Evolutionary conservation across 345 rosid genomes (phyloP).

Genomic region (Gossypium thurberi): DNA sequence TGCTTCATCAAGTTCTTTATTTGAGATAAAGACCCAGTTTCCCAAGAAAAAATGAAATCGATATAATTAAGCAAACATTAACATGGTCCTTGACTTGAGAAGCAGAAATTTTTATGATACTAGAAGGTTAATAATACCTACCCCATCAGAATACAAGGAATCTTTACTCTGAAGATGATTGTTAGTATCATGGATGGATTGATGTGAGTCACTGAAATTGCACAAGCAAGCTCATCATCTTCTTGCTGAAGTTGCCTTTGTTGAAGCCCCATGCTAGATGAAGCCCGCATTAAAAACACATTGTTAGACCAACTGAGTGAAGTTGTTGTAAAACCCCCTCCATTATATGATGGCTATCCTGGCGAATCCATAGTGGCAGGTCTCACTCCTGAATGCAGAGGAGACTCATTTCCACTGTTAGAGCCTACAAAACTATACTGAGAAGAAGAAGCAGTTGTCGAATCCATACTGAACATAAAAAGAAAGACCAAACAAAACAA

Average conservation of each 20-base stretch:
- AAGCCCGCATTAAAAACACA: background rate
- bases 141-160: conserved; percentile 27
- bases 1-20: conserved; percentile 59
- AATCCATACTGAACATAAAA: no score
- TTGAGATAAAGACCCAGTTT: conserved; percentile 60
- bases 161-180: conserved; percentile 19
- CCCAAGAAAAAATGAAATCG: conserved; percentile 8
- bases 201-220: conserved; percentile 31
- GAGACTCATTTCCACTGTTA: conserved; percentile 29
- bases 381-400: conserved; percentile 32
- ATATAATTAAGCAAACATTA: background rate
- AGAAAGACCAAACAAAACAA: no score
- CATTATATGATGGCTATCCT: conserved; percentile 24
- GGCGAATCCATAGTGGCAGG: conserved; percentile 21
- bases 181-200: conserved; percentile 13
- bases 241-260: conserved; percentile 38
- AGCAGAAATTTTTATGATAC: background rate
- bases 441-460: no score
- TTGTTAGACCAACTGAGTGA: background rate
- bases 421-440: conserved; percentile 6
- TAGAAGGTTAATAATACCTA: conserved; percentile 18
- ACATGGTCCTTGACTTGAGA: background rate
- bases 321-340: conserved; percentile 25
- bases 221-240: conserved; percentile 72
- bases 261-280: background rate